These are phyloP conservation scores for Lecanicillium sp. DNA, from an alignment of 2,329 filamentous ascomycete species.

Conservation along the genomic window DNA sequence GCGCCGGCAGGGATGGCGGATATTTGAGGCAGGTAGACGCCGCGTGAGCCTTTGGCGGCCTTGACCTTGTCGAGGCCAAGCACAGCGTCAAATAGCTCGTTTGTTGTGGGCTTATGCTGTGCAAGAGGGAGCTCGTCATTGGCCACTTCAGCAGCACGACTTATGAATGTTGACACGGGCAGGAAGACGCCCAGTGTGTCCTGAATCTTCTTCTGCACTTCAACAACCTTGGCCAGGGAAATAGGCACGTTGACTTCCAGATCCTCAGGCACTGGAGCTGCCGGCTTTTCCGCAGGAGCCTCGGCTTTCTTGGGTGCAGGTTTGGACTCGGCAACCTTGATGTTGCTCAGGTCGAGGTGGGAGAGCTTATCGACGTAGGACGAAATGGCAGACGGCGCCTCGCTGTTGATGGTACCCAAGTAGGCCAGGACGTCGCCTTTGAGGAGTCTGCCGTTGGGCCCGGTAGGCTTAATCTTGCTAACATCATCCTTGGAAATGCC, in stretches of 20 bases:
- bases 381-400: slow-evolving; percentile 64
- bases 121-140: slow-evolving; percentile 77
- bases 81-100: slow-evolving; percentile 85
- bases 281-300: slow-evolving; percentile 27
- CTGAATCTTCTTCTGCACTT: slow-evolving; percentile 74
- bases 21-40: slow-evolving; percentile 67
- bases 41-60: slow-evolving; percentile 42
- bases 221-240: slow-evolving; percentile 68
- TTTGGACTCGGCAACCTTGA: slow-evolving; percentile 64
- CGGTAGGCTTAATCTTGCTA: slow-evolving; percentile 76
- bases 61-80: slow-evolving; percentile 55
- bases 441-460: slow-evolving; percentile 78
- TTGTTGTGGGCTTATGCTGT: slow-evolving; percentile 52
- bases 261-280: slow-evolving; percentile 35
- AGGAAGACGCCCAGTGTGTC: slow-evolving; percentile 70
- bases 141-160: slow-evolving; percentile 74
- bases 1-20: slow-evolving; percentile 42
- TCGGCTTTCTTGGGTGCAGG: slow-evolving; percentile 27
- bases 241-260: slow-evolving; percentile 64
- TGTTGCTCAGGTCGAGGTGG: slow-evolving; percentile 90
- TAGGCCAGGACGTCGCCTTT: slow-evolving; percentile 95
- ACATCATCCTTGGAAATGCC: slow-evolving; percentile 68
- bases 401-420: slow-evolving; percentile 65
- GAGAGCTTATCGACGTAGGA: slow-evolving; percentile 64
- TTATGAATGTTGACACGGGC: slow-evolving; percentile 79